These are phyloP conservation scores for Populus trichocarpa DNA, from an alignment of 441 rosid species.

Conservation along the genomic window DNA sequence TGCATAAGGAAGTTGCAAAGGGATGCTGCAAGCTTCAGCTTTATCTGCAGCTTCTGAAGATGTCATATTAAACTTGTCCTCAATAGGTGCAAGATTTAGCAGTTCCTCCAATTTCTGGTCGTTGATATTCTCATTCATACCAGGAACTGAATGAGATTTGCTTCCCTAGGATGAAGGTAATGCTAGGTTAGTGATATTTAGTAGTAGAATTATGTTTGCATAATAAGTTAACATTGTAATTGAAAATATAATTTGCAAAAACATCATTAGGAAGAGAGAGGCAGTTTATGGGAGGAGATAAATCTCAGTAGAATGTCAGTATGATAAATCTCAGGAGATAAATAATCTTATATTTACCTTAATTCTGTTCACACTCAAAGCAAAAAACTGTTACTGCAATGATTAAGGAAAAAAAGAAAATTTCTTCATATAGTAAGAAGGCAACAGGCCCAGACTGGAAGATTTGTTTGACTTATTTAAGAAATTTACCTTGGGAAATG, in stretches of 20 bases:
- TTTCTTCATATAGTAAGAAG: background rate
- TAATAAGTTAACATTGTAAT: constrained; percentile 7
- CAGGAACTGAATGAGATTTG: constrained; percentile 24
- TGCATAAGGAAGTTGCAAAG: constrained; percentile 24
- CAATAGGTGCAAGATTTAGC: constrained; percentile 42
- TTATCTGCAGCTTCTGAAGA: constrained; percentile 37
- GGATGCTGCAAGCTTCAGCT: constrained; percentile 36
- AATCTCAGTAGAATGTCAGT: background rate
- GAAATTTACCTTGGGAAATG: constrained; percentile 36
- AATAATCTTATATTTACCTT: background rate
- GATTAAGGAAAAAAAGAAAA: too few species aligned
- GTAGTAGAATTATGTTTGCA: constrained; percentile 4
- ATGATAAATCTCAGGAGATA: background rate
- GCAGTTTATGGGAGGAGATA: background rate
- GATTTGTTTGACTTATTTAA: background rate
- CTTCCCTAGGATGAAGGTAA: constrained; percentile 37
- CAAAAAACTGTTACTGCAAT: background rate
- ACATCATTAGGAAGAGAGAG: constrained; percentile 2
- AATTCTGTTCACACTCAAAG: background rate
- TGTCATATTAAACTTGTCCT: constrained; percentile 24
- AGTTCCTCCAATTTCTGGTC: constrained; percentile 38
- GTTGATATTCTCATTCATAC: constrained; percentile 22
- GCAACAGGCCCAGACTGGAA: background rate
- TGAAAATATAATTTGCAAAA: background rate
- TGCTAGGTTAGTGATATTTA: constrained; percentile 4